Evolutionary conservation across 176 grass and related monocot species (phyloP).

Genomic region (Ensete glaucum): DNA sequence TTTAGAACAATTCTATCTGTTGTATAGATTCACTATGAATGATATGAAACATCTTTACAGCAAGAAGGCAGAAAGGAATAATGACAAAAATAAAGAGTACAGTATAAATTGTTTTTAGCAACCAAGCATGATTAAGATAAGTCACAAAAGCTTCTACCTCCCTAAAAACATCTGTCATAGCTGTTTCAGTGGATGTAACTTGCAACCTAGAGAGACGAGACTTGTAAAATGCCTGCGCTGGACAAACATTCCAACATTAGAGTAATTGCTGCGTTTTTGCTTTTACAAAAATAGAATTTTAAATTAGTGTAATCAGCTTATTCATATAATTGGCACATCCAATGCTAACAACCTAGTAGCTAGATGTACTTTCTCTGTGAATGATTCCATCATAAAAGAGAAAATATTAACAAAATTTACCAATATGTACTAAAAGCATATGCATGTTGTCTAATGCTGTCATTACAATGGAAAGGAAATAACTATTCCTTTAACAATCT

Average conservation of each 20-base stretch:
- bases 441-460: too few species aligned
- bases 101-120: background rate
- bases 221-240: constrained; percentile 16
- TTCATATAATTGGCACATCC: background rate
- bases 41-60: too few species aligned
- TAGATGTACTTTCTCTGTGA: too few species aligned
- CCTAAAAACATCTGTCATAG: constrained; percentile 86
- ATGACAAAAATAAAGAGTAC: background rate
- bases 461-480: too few species aligned
- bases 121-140: constrained; percentile 1
- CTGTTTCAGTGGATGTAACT: constrained; percentile 52
- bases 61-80: background rate
- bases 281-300: background rate
- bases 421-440: too few species aligned
- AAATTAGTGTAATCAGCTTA: background rate
- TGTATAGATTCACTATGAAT: too few species aligned
- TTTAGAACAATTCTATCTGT: too few species aligned
- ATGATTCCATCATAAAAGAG: too few species aligned
- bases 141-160: constrained; percentile 33
- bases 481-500: too few species aligned
- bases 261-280: background rate
- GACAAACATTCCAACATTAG: background rate
- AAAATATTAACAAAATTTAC: too few species aligned
- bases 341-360: too few species aligned
- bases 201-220: constrained; percentile 7